Evolutionary conservation across 202 grass and related monocot genomes (phyloP).

Genomic region (Dendrocalamus latiflorus): DNA sequence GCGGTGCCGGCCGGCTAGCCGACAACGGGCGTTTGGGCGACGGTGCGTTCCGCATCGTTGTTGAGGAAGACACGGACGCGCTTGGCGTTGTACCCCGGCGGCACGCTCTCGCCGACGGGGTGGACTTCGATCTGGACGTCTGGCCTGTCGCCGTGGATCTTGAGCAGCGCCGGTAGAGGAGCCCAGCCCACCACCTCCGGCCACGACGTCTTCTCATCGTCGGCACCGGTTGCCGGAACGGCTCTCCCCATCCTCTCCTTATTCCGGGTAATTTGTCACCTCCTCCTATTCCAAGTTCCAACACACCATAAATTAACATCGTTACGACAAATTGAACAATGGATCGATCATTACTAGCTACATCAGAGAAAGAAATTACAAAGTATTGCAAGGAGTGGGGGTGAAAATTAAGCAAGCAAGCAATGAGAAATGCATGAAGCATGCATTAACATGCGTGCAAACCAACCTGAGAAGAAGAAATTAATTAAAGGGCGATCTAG

Average conservation of each 20-base stretch:
- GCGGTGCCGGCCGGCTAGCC: background rate
- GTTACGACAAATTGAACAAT: too few species aligned
- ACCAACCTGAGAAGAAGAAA: too few species aligned
- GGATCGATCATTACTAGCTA: too few species aligned
- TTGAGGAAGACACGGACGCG: conserved; percentile 1
- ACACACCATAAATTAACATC: too few species aligned
- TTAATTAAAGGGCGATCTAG: too few species aligned
- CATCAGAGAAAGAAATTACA: too few species aligned
- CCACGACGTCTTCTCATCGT: conserved; percentile 11
- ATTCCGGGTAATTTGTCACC: too few species aligned
- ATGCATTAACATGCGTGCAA: too few species aligned
- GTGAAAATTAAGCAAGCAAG: too few species aligned
- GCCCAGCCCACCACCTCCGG: conserved; percentile 1
- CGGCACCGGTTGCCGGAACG: background rate
- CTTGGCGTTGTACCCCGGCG: background rate
- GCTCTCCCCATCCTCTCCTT: background rate
- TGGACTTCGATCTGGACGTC: background rate
- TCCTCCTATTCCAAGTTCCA: too few species aligned
- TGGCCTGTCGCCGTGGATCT: background rate
- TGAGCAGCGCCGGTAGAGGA: background rate
- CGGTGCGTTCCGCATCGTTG: background rate
- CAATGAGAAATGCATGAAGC: too few species aligned
- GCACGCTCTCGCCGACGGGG: background rate
- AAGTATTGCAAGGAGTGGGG: too few species aligned
- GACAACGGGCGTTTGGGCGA: conserved; percentile 1